phyloP scores from a whole-genome alignment of 2,329 filamentous ascomycete species.

The Didymella keratinophila region DNA sequence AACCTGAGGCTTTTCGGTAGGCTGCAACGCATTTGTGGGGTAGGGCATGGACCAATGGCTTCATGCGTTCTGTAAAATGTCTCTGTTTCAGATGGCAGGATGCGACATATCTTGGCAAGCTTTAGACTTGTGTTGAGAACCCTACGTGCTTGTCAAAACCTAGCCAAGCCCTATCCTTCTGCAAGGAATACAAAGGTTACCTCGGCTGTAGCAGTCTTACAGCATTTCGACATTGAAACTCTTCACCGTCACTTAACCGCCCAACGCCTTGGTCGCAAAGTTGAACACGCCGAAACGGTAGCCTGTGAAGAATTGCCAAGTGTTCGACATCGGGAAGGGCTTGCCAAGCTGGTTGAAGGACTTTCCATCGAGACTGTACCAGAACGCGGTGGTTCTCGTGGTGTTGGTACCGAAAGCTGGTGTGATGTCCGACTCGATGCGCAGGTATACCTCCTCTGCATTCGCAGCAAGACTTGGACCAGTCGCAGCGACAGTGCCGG shows the following conservation, averaged over 20 bases:
- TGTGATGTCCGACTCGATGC: constrained; percentile 48
- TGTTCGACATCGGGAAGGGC: constrained; percentile 45
- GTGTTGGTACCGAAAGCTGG: constrained; percentile 42
- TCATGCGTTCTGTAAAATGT: background rate
- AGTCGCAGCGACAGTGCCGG: constrained; percentile 40
- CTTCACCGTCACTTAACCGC: constrained; percentile 41
- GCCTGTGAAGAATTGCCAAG: constrained; percentile 51
- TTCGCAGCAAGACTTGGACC: constrained; percentile 26
- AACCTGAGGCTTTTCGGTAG: background rate
- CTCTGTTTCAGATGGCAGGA: no score
- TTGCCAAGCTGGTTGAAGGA: constrained; percentile 43
- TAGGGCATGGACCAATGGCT: background rate
- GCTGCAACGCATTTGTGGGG: constrained; percentile 2
- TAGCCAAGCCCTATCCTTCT: background rate
- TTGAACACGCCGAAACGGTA: constrained; percentile 53
- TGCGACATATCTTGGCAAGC: constrained; percentile 1
- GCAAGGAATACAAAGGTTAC: background rate
- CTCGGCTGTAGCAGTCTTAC: background rate
- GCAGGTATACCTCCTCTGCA: constrained; percentile 42
- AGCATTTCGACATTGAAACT: constrained; percentile 24
- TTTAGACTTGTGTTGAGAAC: background rate
- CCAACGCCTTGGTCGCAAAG: constrained; percentile 47
- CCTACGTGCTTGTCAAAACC: background rate
- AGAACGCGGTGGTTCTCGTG: constrained; percentile 42
- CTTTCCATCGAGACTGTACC: constrained; percentile 49